Evolutionary conservation across 345 rosid species (phyloP).

Genomic region (Rhizophora mangle): DNA sequence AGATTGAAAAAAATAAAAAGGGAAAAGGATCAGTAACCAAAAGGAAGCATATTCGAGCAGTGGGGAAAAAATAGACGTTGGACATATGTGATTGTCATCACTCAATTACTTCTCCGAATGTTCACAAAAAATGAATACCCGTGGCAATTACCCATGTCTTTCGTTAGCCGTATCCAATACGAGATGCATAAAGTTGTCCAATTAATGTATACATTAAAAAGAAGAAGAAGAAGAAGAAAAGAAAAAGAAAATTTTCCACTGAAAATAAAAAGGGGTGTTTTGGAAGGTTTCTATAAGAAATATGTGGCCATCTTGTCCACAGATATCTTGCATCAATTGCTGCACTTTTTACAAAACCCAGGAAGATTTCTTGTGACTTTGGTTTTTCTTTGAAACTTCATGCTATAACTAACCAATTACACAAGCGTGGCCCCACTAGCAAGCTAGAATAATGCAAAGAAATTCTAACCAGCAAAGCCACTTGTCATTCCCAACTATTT

Average conservation of each 20-base stretch:
- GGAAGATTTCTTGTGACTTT: constrained; percentile 67
- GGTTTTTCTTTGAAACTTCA: constrained; percentile 67
- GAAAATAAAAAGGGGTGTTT: constrained; percentile 35
- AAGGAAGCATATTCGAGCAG: too few species aligned
- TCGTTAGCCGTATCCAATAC: background rate
- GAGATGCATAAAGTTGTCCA: background rate
- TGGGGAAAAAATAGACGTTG: too few species aligned
- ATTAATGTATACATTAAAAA: background rate
- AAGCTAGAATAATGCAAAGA: constrained; percentile 37
- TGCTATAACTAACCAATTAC: constrained; percentile 54
- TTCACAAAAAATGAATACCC: background rate
- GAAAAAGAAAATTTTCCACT: background rate
- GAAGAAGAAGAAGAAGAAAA: background rate
- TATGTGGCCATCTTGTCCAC: constrained; percentile 35
- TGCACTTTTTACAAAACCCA: constrained; percentile 17
- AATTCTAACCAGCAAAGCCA: constrained; percentile 36
- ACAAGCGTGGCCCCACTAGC: constrained; percentile 37
- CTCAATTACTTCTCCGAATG: background rate
- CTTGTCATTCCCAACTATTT: constrained; percentile 32
- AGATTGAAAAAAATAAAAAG: too few species aligned
- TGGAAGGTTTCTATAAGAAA: constrained; percentile 40
- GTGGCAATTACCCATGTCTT: background rate
- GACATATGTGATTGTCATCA: background rate
- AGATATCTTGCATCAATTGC: constrained; percentile 21
- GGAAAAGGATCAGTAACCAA: too few species aligned